Percentiles rank a stretch among this genome's conserved stretches.
Conservation (phyloP, 1,284 basidiomycete genomes). For the Cerrena zonata region DNA sequence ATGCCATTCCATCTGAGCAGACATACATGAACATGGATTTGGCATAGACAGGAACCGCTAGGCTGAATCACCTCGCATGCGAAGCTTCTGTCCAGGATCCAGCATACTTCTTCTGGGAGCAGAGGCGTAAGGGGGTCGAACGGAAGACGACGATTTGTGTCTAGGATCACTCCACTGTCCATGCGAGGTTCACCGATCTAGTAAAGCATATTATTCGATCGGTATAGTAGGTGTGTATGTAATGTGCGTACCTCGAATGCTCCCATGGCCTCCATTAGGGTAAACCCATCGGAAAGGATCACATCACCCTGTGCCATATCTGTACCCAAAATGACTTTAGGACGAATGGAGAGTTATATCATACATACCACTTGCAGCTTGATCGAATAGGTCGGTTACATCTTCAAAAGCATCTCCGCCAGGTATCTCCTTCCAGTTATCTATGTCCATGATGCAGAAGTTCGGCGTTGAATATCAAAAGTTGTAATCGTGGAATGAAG, state of each 20-base stretch:
- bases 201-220: constrained; percentile 9
- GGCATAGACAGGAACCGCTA: constrained; percentile 8
- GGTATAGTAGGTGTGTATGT: not conserved
- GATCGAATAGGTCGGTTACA: constrained; percentile 50
- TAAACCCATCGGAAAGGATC: constrained; percentile 66
- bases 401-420: constrained; percentile 55
- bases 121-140: constrained; percentile 68
- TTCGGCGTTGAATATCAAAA: not conserved
- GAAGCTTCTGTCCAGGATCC: constrained; percentile 78
- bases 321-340: constrained; percentile 23
- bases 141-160: constrained; percentile 36
- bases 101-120: constrained; percentile 73
- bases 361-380: constrained; percentile 51
- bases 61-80: constrained; percentile 68
- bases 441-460: constrained; percentile 15
- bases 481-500: not conserved
- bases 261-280: constrained; percentile 82
- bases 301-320: constrained; percentile 64
- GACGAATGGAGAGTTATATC: not conserved
- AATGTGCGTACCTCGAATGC: constrained; percentile 63
- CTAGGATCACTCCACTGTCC: constrained; percentile 71
- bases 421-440: constrained; percentile 33
- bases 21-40: constrained; percentile 17
- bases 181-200: constrained; percentile 87
- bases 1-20: constrained; percentile 78